Evolutionary conservation across 441 rosid genomes (phyloP).

Genomic region (Croton setiger): DNA sequence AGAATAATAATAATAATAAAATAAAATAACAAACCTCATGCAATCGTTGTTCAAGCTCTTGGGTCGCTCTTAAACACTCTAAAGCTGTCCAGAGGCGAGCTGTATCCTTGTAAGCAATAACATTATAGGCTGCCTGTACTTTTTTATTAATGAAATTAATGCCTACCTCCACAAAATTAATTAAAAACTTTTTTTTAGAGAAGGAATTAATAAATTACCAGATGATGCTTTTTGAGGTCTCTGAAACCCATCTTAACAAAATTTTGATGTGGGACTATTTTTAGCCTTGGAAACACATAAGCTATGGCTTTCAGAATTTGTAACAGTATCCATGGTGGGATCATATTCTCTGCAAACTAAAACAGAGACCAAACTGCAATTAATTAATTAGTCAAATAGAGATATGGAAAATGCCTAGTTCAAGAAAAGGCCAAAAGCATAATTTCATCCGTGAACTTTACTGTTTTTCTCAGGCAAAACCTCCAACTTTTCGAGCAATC

Average conservation of each 20-base stretch:
- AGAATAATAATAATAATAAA: not conserved
- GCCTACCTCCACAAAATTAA: not conserved
- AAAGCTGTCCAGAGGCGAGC: constrained; percentile 74
- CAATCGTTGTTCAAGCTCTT: constrained; percentile 59
- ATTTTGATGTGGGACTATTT: constrained; percentile 82
- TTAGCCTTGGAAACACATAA: constrained; percentile 62
- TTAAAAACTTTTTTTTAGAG: not conserved
- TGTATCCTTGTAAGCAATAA: constrained; percentile 70
- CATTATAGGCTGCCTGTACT: constrained; percentile 64
- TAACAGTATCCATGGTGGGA: constrained; percentile 55
- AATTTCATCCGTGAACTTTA: too few species aligned
- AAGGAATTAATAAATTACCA: constrained; percentile 41
- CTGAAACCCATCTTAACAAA: constrained; percentile 69
- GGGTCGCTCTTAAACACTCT: constrained; percentile 70
- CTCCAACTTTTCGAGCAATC: too few species aligned
- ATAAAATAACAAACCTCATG: constrained; percentile 37
- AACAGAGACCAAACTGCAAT: not conserved
- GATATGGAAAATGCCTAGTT: too few species aligned
- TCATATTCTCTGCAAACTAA: constrained; percentile 80
- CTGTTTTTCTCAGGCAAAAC: too few species aligned
- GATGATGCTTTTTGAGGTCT: constrained; percentile 56
- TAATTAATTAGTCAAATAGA: too few species aligned
- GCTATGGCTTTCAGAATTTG: constrained; percentile 67
- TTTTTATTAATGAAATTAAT: not conserved
- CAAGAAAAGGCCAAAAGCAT: too few species aligned